Conservation (phyloP, 1,284 basidiomycete species). For the Rhodotorula sp. region DNA sequence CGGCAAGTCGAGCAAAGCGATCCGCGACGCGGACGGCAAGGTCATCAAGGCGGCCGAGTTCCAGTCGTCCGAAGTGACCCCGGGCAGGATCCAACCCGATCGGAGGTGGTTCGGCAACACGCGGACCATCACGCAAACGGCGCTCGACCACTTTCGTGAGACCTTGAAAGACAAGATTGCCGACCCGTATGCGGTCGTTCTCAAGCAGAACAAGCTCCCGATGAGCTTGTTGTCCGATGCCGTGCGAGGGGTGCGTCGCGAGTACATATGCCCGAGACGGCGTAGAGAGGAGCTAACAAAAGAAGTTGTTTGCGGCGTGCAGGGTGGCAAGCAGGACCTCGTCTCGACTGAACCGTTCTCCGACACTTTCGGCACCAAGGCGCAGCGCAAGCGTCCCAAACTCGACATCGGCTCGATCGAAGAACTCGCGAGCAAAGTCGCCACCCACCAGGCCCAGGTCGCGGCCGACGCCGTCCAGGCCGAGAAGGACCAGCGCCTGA, state of each 20-base stretch:
- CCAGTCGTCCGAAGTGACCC: slow-evolving; percentile 82
- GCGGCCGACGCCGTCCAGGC: slow-evolving; percentile 34
- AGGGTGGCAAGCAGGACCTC: slow-evolving; percentile 57
- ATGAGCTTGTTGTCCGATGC: slow-evolving; percentile 83
- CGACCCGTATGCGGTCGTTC: slow-evolving; percentile 89
- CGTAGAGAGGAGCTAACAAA: background rate
- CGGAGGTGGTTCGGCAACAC: slow-evolving; percentile 97
- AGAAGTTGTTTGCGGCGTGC: background rate
- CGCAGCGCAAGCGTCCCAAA: slow-evolving; percentile 82
- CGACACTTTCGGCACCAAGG: slow-evolving; percentile 90
- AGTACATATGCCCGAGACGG: background rate
- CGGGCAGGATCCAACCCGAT: slow-evolving; percentile 88
- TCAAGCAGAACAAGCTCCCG: slow-evolving; percentile 87
- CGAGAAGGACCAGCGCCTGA: slow-evolving; percentile 28
- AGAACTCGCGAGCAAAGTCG: slow-evolving; percentile 63
- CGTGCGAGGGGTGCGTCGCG: slow-evolving; percentile 15
- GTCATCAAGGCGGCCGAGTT: slow-evolving; percentile 87
- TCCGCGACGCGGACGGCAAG: slow-evolving; percentile 83
- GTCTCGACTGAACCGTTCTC: slow-evolving; percentile 89
- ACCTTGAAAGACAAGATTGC: slow-evolving; percentile 76
- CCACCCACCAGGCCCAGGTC: slow-evolving; percentile 23
- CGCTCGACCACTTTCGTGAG: slow-evolving; percentile 88
- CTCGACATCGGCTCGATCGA: slow-evolving; percentile 81
- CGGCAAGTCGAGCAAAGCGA: slow-evolving; percentile 74
- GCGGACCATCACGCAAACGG: slow-evolving; percentile 92